These are phyloP conservation scores for Talinum fruticosum DNA, from an alignment of 148 eudicot genomes.

Conservation along the genomic window DNA sequence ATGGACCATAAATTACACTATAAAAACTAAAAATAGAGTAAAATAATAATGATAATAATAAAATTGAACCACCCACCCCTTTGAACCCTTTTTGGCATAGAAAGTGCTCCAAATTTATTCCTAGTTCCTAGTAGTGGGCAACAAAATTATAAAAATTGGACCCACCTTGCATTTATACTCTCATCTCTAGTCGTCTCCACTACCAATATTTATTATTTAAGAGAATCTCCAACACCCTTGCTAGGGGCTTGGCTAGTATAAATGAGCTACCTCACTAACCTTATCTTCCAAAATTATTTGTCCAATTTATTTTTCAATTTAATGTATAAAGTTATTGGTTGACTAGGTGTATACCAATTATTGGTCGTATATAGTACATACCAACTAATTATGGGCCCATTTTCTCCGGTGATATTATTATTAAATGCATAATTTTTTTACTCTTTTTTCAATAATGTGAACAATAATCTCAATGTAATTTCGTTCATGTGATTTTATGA, in stretches of 20 bases:
- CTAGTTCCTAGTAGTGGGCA: not conserved
- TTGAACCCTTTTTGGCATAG: not conserved
- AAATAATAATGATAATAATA: no score
- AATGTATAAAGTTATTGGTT: not conserved
- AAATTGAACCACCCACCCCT: not conserved
- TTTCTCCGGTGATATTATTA: not conserved
- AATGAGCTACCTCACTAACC: not conserved
- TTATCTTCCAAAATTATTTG: not conserved
- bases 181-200: not conserved
- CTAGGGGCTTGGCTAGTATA: not conserved
- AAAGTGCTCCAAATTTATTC: not conserved
- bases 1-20: slow-evolving; percentile 4
- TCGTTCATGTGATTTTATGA: no score
- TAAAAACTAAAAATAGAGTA: not conserved
- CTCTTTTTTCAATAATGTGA: no score
- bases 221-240: slow-evolving; percentile 1
- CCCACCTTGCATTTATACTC: not conserved
- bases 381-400: not conserved
- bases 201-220: not conserved
- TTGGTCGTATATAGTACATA: not conserved
- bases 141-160: not conserved
- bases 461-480: no score
- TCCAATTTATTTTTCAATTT: not conserved
- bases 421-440: no score
- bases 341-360: not conserved